Conservation (phyloP, 2,329 filamentous ascomycete genomes). For the Zalaria obscura region DNA sequence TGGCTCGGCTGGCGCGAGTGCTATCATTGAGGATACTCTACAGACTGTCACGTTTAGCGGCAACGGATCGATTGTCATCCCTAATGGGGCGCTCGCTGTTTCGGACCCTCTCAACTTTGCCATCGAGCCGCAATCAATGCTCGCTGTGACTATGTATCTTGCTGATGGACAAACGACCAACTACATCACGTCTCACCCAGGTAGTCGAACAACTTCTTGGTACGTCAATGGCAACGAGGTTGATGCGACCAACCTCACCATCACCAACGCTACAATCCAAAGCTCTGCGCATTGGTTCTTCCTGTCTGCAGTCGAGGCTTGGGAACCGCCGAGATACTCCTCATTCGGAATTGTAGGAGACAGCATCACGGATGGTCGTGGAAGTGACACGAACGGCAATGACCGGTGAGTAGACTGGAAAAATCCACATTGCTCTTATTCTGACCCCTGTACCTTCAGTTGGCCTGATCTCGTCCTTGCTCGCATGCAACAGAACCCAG, state of each 20-base stretch:
- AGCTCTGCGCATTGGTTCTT: slow-evolving; percentile 39
- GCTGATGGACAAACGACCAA: slow-evolving; percentile 40
- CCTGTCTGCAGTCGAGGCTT: slow-evolving; percentile 43
- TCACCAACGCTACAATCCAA: slow-evolving; percentile 19
- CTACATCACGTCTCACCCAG: slow-evolving; percentile 49
- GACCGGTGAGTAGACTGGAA: slow-evolving; percentile 23
- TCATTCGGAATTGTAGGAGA: slow-evolving; percentile 46
- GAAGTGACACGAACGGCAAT: slow-evolving; percentile 44
- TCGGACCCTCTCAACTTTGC: slow-evolving; percentile 47
- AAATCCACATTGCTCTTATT: not conserved
- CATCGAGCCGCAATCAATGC: slow-evolving; percentile 34
- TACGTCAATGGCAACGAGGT: slow-evolving; percentile 45
- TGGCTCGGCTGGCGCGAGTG: slow-evolving; percentile 38
- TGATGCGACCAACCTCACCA: slow-evolving; percentile 30
- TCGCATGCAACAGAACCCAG: slow-evolving; percentile 32
- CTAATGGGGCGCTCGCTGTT: slow-evolving; percentile 42
- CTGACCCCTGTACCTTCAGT: slow-evolving; percentile 12
- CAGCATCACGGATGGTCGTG: slow-evolving; percentile 51
- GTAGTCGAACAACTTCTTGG: slow-evolving; percentile 48
- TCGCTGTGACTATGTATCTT: slow-evolving; percentile 47
- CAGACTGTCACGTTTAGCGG: slow-evolving; percentile 45
- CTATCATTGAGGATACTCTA: slow-evolving; percentile 38
- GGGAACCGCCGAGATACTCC: slow-evolving; percentile 27
- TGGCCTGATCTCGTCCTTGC: slow-evolving; percentile 45
- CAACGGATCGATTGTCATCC: slow-evolving; percentile 34